Base-by-base conservation (phyloP, 306 rosid species). In the Cyclanthera cordifolia region DNA sequence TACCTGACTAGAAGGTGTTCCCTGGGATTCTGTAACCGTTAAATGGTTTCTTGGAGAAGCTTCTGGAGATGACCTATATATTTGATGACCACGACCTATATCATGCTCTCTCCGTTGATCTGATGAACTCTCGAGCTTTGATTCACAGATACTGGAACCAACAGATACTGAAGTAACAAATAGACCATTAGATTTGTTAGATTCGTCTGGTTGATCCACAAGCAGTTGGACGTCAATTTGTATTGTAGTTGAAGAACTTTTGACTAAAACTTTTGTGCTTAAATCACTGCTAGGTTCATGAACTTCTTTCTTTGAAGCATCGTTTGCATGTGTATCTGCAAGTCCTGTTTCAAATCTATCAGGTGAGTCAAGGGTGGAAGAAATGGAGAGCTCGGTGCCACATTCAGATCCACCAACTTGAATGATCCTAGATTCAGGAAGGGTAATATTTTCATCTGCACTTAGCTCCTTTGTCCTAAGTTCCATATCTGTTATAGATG, bases 311-410 rank as follows among this genome's bases (percentile, higher is more conserved):
- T 17, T 85, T 63, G 75, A 57, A 75, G 70, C 82, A 78, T 83
- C 88, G 67, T 76, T 70, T 73, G 72, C 80, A 53, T 61, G 86
- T 64, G 80, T 87, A 53, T 52, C 74, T 75, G 82, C 91, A 21
- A 47, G 17, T 56, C 82, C 83, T 14, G 54, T 63, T 59, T 89
- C 99, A 64, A 83, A 86, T 79, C 27, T 65, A 64, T 88, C 90
- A 8, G 97, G 99, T 8, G 97, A 94, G 78, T 94, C 97, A 43
- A 94, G 90, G 19, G 96, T 88, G 25, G 99, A 94, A 67, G 97
- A 77, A 56, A 94, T 74, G 50, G 95, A 90, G 41, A 88, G 89
- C 63, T 90, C 99, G 2, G 91, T 86, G 68, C 91, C 86, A 82
- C 90, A 85, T 71, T 88, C 96, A 63, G 97, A 86, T 58, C 87